These are phyloP conservation scores for Fusarium nisikadoi DNA, from an alignment of 2,329 filamentous ascomycete species.

Conservation along the genomic window DNA sequence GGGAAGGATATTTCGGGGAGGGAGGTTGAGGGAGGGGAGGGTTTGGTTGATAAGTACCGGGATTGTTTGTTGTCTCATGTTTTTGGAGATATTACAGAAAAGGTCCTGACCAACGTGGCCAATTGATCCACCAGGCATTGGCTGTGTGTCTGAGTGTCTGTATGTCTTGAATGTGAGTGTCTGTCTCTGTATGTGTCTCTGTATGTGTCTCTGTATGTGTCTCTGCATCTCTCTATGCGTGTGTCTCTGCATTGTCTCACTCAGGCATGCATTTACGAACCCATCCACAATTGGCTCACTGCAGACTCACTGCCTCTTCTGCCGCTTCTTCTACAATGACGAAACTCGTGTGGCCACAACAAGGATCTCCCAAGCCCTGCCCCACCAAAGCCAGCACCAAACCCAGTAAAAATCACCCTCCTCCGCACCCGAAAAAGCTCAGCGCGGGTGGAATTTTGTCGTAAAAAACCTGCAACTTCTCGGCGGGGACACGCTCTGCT, in stretches of 20 bases:
- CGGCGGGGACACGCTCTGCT: not conserved
- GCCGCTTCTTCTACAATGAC: slow-evolving; percentile 29
- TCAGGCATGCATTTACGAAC: not conserved
- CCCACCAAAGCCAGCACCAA: slow-evolving; percentile 22
- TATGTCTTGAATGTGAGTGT: not conserved
- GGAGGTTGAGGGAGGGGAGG: slow-evolving; percentile 46
- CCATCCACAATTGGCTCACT: not conserved
- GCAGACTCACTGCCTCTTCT: not conserved
- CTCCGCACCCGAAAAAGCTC: slow-evolving; percentile 18
- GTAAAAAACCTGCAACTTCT: slow-evolving; percentile 13
- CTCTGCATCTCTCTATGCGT: not conserved
- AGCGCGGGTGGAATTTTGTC: slow-evolving; percentile 26
- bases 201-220: no score
- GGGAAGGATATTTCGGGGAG: slow-evolving; percentile 62
- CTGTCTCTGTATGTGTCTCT: not conserved
- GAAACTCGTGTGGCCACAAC: slow-evolving; percentile 37
- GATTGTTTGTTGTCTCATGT: slow-evolving; percentile 76
- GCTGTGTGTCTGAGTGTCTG: not conserved
- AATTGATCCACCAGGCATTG: not conserved
- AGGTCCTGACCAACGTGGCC: slow-evolving; percentile 45
- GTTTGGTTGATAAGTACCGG: slow-evolving; percentile 77
- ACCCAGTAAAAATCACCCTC: slow-evolving; percentile 2
- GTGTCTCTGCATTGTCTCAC: not conserved
- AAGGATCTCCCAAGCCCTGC: slow-evolving; percentile 37
- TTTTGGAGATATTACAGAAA: slow-evolving; percentile 72